Evolutionary conservation across 768 basidiomycete species (phyloP), one percentile per base, ranked within the genome.

Genomic region (Boletus subparvulus): DNA sequence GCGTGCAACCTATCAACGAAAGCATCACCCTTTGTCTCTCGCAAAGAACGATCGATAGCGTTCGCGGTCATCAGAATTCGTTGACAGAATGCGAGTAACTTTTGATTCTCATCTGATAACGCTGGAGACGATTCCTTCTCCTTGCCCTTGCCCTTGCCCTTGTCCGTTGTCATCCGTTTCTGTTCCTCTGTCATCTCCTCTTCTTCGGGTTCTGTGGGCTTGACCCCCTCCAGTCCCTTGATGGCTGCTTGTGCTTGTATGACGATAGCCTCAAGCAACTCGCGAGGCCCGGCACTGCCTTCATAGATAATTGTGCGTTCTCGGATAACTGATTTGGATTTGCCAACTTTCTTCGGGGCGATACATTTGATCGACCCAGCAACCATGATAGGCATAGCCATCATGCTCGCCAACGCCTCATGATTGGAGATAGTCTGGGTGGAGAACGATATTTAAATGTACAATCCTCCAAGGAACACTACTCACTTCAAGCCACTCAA

Each of bases 301-400:
- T 96, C 95, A 67, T 97, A 98, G 47, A 90, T 71, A 56, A 95
- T 86, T 3, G 83, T 87, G 32, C 92, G 85, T 69, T 94, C 93
- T 32, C 92, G 84, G 56, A 87, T 82, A 9, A 80, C 76, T 16
- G 79, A 72, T 58, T 75, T 77, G 46, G 75, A 71, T 50, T 73
- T 77, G 5, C 74, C 65, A 21, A 75, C 65, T 63, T 78, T 83
- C 76, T 82, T 86, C n/a, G 83, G 75, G 4, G 77, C 76, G n/a
- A 85, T 75, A 7, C 80, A 75, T 67, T 88, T 88, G 50, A 85
- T 80, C 19, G 87, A 87, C 6, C 80, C 77, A 19, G 85, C 82
- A n/a, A 86, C 85, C 93, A 94, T 94, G 67, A 92, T 92, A 7
- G 94, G 93, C 92, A 95, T 96, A 2, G 92, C 93, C 85, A 96